phyloP scores from a whole-genome alignment of 495 filamentous ascomycete genomes.

The Viridothelium virens region DNA sequence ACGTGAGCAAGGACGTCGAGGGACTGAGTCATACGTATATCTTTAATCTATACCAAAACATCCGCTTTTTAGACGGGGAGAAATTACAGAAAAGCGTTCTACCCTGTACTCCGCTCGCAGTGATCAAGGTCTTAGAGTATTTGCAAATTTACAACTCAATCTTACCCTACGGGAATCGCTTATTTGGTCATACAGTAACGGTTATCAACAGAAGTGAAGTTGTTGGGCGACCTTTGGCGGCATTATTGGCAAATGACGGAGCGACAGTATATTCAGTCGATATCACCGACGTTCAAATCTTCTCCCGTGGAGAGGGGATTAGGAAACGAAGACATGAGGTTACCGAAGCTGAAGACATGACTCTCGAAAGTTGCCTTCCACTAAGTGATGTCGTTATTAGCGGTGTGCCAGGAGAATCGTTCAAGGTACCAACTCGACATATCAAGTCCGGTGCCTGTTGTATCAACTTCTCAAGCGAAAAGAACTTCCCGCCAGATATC shows the following conservation, averaged over 20 bases:
- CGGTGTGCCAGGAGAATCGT: constrained; percentile 78
- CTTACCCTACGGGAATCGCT: constrained; percentile 82
- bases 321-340: constrained; percentile 76
- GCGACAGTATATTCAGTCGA: constrained; percentile 93
- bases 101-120: constrained; percentile 89
- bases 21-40: constrained; percentile 89
- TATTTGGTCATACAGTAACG: constrained; percentile 86
- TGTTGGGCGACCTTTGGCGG: constrained; percentile 88
- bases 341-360: constrained; percentile 64
- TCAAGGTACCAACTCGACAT: constrained; percentile 77
- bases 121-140: constrained; percentile 94
- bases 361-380: constrained; percentile 69
- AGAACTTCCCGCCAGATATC: constrained; percentile 83
- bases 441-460: constrained; percentile 85
- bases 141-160: constrained; percentile 95
- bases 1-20: constrained; percentile 87
- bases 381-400: constrained; percentile 89
- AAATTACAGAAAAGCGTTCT: constrained; percentile 82
- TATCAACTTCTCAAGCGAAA: constrained; percentile 94
- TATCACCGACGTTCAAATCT: constrained; percentile 83
- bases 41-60: constrained; percentile 99
- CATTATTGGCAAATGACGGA: constrained; percentile 90
- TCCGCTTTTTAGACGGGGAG: constrained; percentile 77
- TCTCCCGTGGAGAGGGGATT: constrained; percentile 78
- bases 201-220: constrained; percentile 94